These are phyloP conservation scores for Sugiyamaella lignohabitans DNA, from an alignment of 805 yeast species.

Conservation along the genomic window DNA sequence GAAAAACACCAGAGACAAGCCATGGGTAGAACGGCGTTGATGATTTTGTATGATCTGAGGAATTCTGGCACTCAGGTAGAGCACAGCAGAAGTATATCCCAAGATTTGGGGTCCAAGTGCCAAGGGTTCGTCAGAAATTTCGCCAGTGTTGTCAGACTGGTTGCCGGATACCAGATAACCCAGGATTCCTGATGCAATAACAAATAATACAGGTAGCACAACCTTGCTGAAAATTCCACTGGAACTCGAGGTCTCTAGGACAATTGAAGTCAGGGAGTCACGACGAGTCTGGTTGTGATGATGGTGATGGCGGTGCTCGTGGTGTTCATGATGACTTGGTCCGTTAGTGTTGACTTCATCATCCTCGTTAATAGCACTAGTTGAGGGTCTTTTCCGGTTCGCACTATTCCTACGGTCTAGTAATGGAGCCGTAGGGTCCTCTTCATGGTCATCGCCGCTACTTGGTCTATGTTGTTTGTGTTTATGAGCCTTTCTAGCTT, in stretches of 20 bases:
- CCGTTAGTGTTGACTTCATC: constrained; percentile 5
- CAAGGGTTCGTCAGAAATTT: constrained; percentile 22
- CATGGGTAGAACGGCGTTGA: constrained; percentile 70
- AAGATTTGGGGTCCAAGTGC: constrained; percentile 54
- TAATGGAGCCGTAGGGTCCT: constrained; percentile 23
- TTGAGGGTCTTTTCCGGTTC: constrained; percentile 10
- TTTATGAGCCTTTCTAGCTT: background rate
- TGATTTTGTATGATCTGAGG: constrained; percentile 87
- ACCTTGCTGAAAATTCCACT: constrained; percentile 42
- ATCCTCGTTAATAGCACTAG: constrained; percentile 1
- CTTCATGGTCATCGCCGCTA: constrained; percentile 6
- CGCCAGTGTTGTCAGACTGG: constrained; percentile 7
- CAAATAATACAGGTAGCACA: constrained; percentile 55
- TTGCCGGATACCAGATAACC: constrained; percentile 49
- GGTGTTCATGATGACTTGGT: constrained; percentile 1
- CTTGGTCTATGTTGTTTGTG: constrained; percentile 1
- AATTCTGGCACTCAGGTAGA: constrained; percentile 66
- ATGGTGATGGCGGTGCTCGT: constrained; percentile 3
- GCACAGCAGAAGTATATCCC: constrained; percentile 62
- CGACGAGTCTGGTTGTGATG: constrained; percentile 26
- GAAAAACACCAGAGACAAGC: constrained; percentile 78
- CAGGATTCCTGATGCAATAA: constrained; percentile 52
- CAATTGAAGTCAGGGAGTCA: constrained; percentile 48
- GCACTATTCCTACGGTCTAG: constrained; percentile 27
- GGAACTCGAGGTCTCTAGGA: constrained; percentile 38